Evolutionary conservation across 495 filamentous ascomycete genomes (phyloP), one percentile per base, ranked within the genome.

Genomic region (Hypoxylon subgilvum): DNA sequence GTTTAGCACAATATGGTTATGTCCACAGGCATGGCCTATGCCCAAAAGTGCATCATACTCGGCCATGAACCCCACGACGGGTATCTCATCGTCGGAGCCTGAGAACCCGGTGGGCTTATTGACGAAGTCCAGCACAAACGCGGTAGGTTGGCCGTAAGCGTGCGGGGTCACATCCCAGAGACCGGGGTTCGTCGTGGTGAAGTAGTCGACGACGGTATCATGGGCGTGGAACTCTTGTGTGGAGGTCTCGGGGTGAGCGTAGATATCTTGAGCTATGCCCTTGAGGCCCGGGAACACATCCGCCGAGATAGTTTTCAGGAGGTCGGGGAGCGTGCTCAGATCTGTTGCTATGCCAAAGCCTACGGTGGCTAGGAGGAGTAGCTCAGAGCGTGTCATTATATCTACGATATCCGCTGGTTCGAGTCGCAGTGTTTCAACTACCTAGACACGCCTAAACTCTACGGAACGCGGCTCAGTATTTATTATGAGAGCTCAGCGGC

Each of bases 21-120:
- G 77, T 3, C 77, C 77, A 47, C 77, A 79, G 4, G 75, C 77
- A 38, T 79, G 76, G 0, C 77, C 77, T 21, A 80, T 75, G 0
- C 69, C 75, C 0, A 75, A 67, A 0, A 80, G 66, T 1, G 74
- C 76, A 46, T 80, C 76, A 21, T 76, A 79, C 57, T 79, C 76
- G 0, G 77, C 74, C 34, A 78, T 74, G 65, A 78, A 79, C 4
- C 67, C 69, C 2, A 81, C 57, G 0, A 70, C 44, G 0, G 74
- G 75, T 0, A 79, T 74, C 0, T 72, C 72, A 25, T 50, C 36
- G 1, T 57, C 53, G 5, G 53, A 50, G 8, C 68, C 69, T n/a
- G 76, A 74, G 8, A 69, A 73, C 1, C 71, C 71, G 0, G 65
- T 63, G 1, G 44, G 58, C 17, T 73, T 72, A 42, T 72, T 53